phyloP scores from a whole-genome alignment of 305 asterid species.

The Fraxinus dipetala region DNA sequence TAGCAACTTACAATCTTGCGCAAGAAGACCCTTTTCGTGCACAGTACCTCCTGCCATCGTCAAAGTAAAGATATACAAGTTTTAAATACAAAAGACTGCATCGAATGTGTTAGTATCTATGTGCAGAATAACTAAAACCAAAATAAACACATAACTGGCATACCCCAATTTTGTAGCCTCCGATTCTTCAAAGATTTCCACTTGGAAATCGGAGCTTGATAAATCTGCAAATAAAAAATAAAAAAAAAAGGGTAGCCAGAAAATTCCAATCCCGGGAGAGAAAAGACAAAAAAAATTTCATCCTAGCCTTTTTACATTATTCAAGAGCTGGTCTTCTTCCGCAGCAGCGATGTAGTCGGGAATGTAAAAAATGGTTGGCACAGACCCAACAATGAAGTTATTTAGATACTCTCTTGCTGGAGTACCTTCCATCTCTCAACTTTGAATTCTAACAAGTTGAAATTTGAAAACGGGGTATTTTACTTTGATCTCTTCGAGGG shows the following conservation, averaged over 20 bases:
- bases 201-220: slow-evolving; percentile 71
- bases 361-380: slow-evolving; percentile 66
- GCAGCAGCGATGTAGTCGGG: slow-evolving; percentile 59
- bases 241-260: not conserved
- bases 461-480: not conserved
- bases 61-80: not conserved
- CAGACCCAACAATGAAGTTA: slow-evolving; percentile 52
- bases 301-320: slow-evolving; percentile 34
- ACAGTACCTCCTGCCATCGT: slow-evolving; percentile 71
- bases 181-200: slow-evolving; percentile 87
- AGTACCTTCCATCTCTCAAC: slow-evolving; percentile 17
- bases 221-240: slow-evolving; percentile 42
- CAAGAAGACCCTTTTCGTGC: slow-evolving; percentile 86
- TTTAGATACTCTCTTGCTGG: slow-evolving; percentile 15
- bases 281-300: not conserved
- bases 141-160: not conserved
- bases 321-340: slow-evolving; percentile 56
- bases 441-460: not conserved
- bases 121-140: not conserved
- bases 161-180: slow-evolving; percentile 94
- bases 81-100: not conserved
- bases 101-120: not conserved
- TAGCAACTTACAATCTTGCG: slow-evolving; percentile 65
- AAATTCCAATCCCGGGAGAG: not conserved
- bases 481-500: not conserved